Evolutionary conservation across 2,329 filamentous ascomycete genomes (phyloP), one percentile per base, ranked within the genome.

Genomic region (Tolypocladium guangdongense): DNA sequence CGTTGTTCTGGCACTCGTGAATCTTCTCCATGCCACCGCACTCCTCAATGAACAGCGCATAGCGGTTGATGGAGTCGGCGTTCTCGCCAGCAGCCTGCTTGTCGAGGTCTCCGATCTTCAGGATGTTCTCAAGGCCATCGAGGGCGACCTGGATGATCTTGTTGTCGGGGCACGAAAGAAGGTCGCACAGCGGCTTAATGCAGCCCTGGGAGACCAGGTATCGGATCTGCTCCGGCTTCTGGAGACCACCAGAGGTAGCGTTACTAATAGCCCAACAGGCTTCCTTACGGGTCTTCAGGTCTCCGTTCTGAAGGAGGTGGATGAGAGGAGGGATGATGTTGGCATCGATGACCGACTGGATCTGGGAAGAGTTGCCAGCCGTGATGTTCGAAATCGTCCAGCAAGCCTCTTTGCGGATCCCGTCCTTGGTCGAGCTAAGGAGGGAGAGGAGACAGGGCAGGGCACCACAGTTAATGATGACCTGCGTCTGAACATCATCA

Each of bases 321-420:
- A 99, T 96, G 63, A 99, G 78, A 57, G 93, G 93, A 37, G 90
- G 90, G 62, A 99, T 93, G 66, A 99, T 95, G 74, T 95, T 93
- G 64, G 91, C 91, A 66, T 99, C 93, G 63, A 99, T 87, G 53
- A 99, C 93, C 11, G 90, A 79, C 77, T 99, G 93, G 63, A 99
- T 99, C 74, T 99, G 93, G 54, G 87, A 90, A 38, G 92, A 96
- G 78, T 99, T 99, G 57, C 93, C 93, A 56, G 93, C 93, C 35
- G 93, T 99, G 66, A 99, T 89, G 80, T 99, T 99, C 68, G 91
- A 96, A 64, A 99, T 99, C 50, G 93, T 99, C 93, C 93, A 99
- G 83, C 93, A 99, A 32, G 93, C 93, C 74, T 99, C 93, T 80
- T 99, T 99, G 61, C 93, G 90, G 61, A 99, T 99, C 30, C 93